phyloP scores from a whole-genome alignment of 2,329 filamentous ascomycete species.

The Ceratocystis eucalypticola region DNA sequence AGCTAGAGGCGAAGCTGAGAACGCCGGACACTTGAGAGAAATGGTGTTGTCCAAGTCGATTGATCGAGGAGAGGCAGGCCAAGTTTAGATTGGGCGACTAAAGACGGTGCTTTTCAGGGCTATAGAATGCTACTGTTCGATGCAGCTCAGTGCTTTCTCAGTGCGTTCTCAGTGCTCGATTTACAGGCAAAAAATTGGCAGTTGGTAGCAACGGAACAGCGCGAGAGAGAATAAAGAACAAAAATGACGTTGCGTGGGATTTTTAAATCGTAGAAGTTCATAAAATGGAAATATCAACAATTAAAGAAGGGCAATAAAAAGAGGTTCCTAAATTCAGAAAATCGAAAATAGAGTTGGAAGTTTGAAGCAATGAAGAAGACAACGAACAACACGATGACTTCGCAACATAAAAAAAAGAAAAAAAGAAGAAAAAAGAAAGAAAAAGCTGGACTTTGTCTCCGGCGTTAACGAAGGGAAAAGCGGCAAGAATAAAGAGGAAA shows the following conservation, averaged over 20 bases:
- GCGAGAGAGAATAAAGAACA: background rate
- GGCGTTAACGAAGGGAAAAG: background rate
- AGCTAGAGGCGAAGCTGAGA: too few species aligned
- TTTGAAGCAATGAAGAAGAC: constrained; percentile 4
- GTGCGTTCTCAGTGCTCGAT: too few species aligned
- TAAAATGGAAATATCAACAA: constrained; percentile 2
- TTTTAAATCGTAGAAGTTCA: background rate
- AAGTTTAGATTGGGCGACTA: background rate
- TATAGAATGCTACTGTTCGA: too few species aligned
- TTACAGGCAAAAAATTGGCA: background rate
- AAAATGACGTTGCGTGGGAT: constrained; percentile 5
- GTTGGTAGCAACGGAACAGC: background rate
- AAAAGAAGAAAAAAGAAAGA: background rate
- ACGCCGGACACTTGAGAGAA: background rate
- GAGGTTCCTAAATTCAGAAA: constrained; percentile 20
- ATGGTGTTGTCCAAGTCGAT: background rate
- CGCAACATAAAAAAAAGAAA: background rate
- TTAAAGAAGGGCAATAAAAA: background rate
- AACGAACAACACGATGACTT: background rate
- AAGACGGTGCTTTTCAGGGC: too few species aligned
- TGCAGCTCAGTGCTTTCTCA: too few species aligned
- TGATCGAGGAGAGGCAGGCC: background rate
- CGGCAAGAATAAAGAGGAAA: background rate
- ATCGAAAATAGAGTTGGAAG: constrained; percentile 19
- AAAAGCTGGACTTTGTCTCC: background rate